A percentile compares a stretch with the other conserved stretches of the same genome.
phyloP scores from a whole-genome alignment of 2,329 filamentous ascomycete species.

The Aspergillus sp. region DNA sequence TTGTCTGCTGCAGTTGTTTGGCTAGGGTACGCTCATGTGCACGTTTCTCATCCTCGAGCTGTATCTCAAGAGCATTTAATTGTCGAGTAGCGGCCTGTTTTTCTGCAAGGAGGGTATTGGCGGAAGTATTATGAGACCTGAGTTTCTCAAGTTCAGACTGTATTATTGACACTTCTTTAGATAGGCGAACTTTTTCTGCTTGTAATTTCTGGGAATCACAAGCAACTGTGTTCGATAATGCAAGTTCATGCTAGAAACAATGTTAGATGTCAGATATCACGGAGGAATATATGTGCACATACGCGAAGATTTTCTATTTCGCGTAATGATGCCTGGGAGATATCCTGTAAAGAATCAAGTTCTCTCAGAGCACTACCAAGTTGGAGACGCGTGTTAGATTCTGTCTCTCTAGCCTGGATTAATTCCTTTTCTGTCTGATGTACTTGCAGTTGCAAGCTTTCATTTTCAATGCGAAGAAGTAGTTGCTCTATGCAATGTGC shows the following conservation, averaged over 20 bases:
- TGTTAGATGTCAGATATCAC: slow-evolving; percentile 17
- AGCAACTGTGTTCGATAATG: slow-evolving; percentile 64
- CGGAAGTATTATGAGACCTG: slow-evolving; percentile 56
- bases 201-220: slow-evolving; percentile 70
- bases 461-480: slow-evolving; percentile 73
- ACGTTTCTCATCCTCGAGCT: slow-evolving; percentile 80
- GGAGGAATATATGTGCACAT: slow-evolving; percentile 14
- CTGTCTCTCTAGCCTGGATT: slow-evolving; percentile 49
- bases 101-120: slow-evolving; percentile 71
- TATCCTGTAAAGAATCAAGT: slow-evolving; percentile 27
- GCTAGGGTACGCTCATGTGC: slow-evolving; percentile 59
- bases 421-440: slow-evolving; percentile 57
- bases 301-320: slow-evolving; percentile 60
- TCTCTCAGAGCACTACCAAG: slow-evolving; percentile 53
- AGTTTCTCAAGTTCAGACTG: slow-evolving; percentile 64
- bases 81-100: slow-evolving; percentile 79
- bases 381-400: slow-evolving; percentile 44
- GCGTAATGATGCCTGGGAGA: slow-evolving; percentile 49
- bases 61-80: slow-evolving; percentile 72
- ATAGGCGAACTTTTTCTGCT: slow-evolving; percentile 62
- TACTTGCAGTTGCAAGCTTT: slow-evolving; percentile 64
- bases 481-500: slow-evolving; percentile 68
- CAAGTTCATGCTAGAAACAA: slow-evolving; percentile 63
- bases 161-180: slow-evolving; percentile 58
- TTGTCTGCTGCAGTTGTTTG: slow-evolving; percentile 34